Base-by-base conservation (phyloP, 2,329 filamentous ascomycete species). In the Cladobotryum protrusum region DNA sequence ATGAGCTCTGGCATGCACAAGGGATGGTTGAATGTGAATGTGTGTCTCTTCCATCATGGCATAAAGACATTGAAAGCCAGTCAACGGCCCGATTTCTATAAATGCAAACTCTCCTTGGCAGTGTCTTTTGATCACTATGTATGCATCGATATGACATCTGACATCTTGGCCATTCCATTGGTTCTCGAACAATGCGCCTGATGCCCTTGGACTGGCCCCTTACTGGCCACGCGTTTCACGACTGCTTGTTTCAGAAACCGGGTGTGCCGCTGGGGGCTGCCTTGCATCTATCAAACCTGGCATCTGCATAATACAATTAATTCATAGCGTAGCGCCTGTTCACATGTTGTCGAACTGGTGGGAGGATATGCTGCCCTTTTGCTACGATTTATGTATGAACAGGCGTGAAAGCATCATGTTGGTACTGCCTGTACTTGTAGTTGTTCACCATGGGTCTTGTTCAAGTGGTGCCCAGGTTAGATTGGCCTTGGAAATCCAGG, bases 241-340 rank as follows among this genome's bases (percentile, higher is more conserved):
- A 48, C 50, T 12, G 46, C 29, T 44, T 48, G 50, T 52, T 52
- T 52, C 50, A 52, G 43, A 46, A 39, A 39, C 37, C 8, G 15
- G 24, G 24, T 9, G 24, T 29, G 24, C 39, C 18, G 39, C 8
- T 42, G 39, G 39, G 39, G 39, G 24, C 39, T 32, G 19, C 19
- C 18, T 33, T 43, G 33, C 14, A 37, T 37, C 35, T 17, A 37
- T n/a, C 35, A 17, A 47, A 29, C 18, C 32, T 17, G 42, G 36
- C n/a, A 34, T 17, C 15, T 19, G 18, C 43, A 29, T 29, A 29
- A 29, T 29, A 29, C 24, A 29, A 29, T 29, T 29, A 29, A 29
- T 29, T 29, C 24, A 29, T 29, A 29, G 24, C 24, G 24, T 45
- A 5, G 32, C 24, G 13, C 17, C 35, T 17, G 17, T 19, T 39